phyloP scores from a whole-genome alignment of 495 filamentous ascomycete genomes.

The Podospora comata region DNA sequence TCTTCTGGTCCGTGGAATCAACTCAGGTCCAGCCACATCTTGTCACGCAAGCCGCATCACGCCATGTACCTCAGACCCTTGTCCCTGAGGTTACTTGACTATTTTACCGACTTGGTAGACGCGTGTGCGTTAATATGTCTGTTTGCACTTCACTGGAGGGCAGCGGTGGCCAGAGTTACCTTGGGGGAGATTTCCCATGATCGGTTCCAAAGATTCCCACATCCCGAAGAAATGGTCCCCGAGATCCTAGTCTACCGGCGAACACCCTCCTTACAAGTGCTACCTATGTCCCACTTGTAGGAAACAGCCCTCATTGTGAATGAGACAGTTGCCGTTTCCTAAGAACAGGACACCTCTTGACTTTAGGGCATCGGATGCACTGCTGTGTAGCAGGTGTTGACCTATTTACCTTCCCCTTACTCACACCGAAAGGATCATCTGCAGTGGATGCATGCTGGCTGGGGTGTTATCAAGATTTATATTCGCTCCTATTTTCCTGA shows the following conservation, averaged over 20 bases:
- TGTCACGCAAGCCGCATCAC: slow-evolving; percentile 6
- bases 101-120: background rate
- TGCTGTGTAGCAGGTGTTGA: background rate
- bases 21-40: background rate
- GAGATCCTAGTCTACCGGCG: slow-evolving; percentile 2
- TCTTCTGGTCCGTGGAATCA: background rate
- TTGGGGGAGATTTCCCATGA: background rate
- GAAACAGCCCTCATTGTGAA: slow-evolving; percentile 8
- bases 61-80: slow-evolving; percentile 1
- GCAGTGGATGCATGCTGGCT: background rate
- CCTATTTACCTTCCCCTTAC: background rate
- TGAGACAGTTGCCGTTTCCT: slow-evolving; percentile 18
- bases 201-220: slow-evolving; percentile 6
- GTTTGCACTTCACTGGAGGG: background rate
- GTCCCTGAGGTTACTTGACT: background rate
- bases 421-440: background rate
- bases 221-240: slow-evolving; percentile 14
- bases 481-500: background rate
- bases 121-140: slow-evolving; percentile 3
- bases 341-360: background rate
- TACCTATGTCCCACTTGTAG: background rate
- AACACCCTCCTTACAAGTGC: background rate
- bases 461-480: background rate
- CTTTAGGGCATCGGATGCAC: background rate
- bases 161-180: background rate